Evolutionary conservation across 495 filamentous ascomycete genomes (phyloP), one percentile per base, ranked within the genome.

Genomic region (Schizothecium vesticola): DNA sequence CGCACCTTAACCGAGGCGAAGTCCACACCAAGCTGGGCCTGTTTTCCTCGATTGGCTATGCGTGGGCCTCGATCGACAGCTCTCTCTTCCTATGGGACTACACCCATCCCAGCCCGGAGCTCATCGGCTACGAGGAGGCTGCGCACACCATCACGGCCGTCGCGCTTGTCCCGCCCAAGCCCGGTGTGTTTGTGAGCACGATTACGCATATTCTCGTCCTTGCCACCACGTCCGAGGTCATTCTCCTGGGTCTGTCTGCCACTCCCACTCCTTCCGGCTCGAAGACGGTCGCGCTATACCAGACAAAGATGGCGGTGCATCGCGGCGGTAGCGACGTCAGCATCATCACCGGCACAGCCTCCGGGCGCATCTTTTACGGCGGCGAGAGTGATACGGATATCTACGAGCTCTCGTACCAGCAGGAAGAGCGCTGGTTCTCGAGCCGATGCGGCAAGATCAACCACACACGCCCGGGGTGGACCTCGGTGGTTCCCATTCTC

Each of bases 31-130:
- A 85, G 74, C 96, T 98, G 89, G 95, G 95, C 23, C 79, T 98
- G 55, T 97, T 99, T 77, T 91, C 95, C 23, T 90, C 93, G 76
- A 78, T 99, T 71, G 92, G 92, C 67, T 94, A 97, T 80, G 94
- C 94, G 58, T 99, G 94, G 93, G 90, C 96, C 23, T 85, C 91
- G 0, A 96, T 99, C 74, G 95, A 99, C 80, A 97, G 95, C 78
- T 89, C 91, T 64, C 84, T 99, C 26, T 99, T 98, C 75, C 83
- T 99, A 13, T 99, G 95, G 95, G 95, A 99, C 78, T 99, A 97
- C 74, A 94, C 92, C 11, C 85, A 90, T 69, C 89, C 91, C 28
- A 89, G 92, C 73, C 90, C 94, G 24, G 91, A 95, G 72, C 78
- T 97, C n/a, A 89, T 95, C 65, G 95, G 94, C 29, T 98, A 89